phyloP scores from a whole-genome alignment of 257 asterid species.

The Solanum commersonii region DNA sequence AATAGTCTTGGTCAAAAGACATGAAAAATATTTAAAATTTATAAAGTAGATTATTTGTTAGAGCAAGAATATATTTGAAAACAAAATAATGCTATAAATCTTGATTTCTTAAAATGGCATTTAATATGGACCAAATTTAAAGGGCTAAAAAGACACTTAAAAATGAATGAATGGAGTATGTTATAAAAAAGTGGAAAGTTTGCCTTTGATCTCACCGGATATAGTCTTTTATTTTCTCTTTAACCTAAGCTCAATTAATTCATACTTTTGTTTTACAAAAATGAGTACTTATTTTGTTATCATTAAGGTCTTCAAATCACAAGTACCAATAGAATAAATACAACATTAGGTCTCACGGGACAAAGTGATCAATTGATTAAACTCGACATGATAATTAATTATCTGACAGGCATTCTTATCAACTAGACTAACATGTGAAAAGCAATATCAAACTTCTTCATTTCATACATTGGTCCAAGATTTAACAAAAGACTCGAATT shows the following conservation, averaged over 20 bases:
- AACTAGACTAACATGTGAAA: background rate
- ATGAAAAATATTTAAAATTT: too few relatives aligned
- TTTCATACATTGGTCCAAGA: background rate
- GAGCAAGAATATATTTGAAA: background rate
- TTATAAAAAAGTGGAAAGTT: too few relatives aligned
- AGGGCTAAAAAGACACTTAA: background rate
- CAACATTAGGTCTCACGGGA: rapidly evolving
- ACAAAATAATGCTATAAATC: background rate
- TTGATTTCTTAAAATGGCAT: background rate
- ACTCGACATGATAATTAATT: background rate
- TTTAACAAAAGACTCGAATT: background rate
- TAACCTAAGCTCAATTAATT: background rate
- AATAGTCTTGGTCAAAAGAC: background rate
- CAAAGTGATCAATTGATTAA: background rate
- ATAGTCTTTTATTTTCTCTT: background rate
- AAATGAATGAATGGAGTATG: background rate
- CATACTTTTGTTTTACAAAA: background rate
- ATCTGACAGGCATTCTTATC: background rate
- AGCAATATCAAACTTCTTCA: background rate
- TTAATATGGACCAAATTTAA: background rate
- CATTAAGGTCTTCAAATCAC: background rate
- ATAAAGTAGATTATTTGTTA: background rate
- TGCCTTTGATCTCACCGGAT: background rate
- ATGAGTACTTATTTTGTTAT: background rate
- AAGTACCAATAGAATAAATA: too few relatives aligned